Percentiles rank a stretch among this genome's conserved stretches.
phyloP scores from a whole-genome alignment of 345 rosid species.

The Alliaria petiolata region DNA sequence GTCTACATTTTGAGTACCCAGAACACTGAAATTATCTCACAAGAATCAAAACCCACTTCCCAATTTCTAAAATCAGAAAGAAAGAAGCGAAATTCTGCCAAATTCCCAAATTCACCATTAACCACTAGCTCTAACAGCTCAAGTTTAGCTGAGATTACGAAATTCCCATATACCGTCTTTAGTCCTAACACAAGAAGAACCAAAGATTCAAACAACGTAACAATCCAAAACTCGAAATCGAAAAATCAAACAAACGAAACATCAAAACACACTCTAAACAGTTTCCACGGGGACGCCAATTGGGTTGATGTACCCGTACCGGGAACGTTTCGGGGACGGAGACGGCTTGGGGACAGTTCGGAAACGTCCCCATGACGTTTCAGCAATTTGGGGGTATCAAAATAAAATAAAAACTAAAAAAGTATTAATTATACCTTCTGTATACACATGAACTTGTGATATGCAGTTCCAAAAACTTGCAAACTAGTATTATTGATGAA shows the following conservation, averaged over 20 bases:
- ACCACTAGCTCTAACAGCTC: slow-evolving; percentile 14
- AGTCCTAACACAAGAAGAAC: neutral
- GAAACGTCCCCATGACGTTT: no score
- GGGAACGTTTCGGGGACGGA: no score
- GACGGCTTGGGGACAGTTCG: no score
- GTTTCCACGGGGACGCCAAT: no score
- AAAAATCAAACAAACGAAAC: neutral
- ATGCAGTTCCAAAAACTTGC: no score
- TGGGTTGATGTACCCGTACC: no score
- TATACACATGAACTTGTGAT: no score
- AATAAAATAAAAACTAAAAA: no score
- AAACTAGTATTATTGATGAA: no score
- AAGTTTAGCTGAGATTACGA: neutral
- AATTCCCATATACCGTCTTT: neutral
- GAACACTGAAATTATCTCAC: slow-evolving; percentile 23
- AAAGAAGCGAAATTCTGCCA: slow-evolving; percentile 28
- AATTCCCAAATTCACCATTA: slow-evolving; percentile 23
- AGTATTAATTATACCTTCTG: no score
- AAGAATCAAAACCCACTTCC: slow-evolving; percentile 45
- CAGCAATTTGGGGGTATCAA: no score
- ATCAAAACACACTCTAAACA: slow-evolving; percentile 8
- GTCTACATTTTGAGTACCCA: slow-evolving; percentile 5
- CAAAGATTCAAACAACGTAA: neutral
- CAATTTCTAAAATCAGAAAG: slow-evolving; percentile 51
- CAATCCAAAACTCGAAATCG: slow-evolving; percentile 7